These are phyloP conservation scores for Psidium guajava DNA, from an alignment of 345 rosid genomes.

Conservation along the genomic window DNA sequence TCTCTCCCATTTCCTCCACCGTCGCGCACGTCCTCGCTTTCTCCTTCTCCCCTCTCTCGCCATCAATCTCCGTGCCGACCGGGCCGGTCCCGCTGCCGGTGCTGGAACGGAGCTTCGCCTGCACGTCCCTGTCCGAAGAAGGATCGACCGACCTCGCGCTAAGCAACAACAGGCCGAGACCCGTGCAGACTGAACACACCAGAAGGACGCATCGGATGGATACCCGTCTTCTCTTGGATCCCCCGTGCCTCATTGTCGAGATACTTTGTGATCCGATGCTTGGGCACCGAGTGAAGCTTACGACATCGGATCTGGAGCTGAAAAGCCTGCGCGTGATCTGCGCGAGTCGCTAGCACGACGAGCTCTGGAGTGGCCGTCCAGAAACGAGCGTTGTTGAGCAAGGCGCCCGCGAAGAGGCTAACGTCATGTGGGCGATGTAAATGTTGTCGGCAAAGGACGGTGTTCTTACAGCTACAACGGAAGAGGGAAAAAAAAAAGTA, in stretches of 20 bases:
- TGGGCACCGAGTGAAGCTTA: not conserved
- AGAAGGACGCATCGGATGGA: constrained; percentile 29
- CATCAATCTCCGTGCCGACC: not conserved
- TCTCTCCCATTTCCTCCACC: constrained; percentile 90
- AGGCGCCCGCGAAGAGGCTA: not conserved
- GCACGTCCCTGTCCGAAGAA: constrained; percentile 6
- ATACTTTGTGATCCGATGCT: not conserved
- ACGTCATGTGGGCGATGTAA: not conserved
- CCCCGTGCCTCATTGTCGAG: constrained; percentile 2
- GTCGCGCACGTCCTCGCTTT: constrained; percentile 47
- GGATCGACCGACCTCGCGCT: constrained; percentile 47
- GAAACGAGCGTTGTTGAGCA: not conserved
- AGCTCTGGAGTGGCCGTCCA: not conserved
- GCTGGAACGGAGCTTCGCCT: not conserved
- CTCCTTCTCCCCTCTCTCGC: not conserved
- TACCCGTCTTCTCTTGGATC: constrained; percentile 36
- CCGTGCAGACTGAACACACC: constrained; percentile 23
- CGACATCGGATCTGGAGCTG: not conserved
- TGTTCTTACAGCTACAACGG: not conserved
- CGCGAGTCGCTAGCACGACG: not conserved
- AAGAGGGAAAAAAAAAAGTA: not conserved
- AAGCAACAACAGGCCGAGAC: constrained; percentile 38
- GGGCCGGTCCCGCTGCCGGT: not conserved
- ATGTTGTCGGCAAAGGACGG: not conserved
- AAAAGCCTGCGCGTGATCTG: not conserved